These are phyloP conservation scores for Hypholoma sublateritium DNA, from an alignment of 768 basidiomycete genomes.

Conservation along the genomic window DNA sequence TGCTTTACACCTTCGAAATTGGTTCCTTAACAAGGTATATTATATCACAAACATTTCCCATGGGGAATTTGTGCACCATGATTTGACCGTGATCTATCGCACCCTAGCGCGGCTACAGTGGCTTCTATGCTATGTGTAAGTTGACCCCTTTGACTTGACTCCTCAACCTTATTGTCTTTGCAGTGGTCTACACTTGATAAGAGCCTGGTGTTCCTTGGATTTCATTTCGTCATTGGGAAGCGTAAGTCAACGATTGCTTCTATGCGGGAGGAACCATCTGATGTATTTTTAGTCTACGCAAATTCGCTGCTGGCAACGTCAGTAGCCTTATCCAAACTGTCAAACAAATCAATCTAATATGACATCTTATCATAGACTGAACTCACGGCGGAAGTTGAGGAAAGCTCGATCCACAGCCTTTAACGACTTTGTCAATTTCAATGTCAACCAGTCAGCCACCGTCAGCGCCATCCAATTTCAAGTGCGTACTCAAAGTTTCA, in stretches of 20 bases:
- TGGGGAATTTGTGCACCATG: background rate
- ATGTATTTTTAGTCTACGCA: constrained; percentile 37
- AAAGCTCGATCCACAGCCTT: constrained; percentile 3
- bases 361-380: constrained; percentile 3
- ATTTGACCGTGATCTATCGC: background rate
- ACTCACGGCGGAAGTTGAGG: constrained; percentile 8
- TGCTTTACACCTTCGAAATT: constrained; percentile 50
- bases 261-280: background rate
- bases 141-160: background rate
- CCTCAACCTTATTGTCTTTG: background rate
- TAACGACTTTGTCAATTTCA: constrained; percentile 3
- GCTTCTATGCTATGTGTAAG: constrained; percentile 48
- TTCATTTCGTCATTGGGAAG: constrained; percentile 47
- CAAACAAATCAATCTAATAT: background rate
- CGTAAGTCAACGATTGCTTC: constrained; percentile 25
- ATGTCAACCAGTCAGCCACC: background rate
- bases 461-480: constrained; percentile 7
- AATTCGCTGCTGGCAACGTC: constrained; percentile 39
- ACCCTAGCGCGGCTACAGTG: constrained; percentile 37
- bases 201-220: constrained; percentile 44
- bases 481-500: background rate
- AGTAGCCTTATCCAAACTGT: background rate
- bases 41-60: background rate
- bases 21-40: constrained; percentile 45
- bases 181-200: constrained; percentile 43